A percentile compares a stretch with the other conserved stretches of the same genome.
These are phyloP conservation scores for Aspergillus fischeri DNA, from an alignment of 2,329 filamentous ascomycete genomes.

Conservation along the genomic window DNA sequence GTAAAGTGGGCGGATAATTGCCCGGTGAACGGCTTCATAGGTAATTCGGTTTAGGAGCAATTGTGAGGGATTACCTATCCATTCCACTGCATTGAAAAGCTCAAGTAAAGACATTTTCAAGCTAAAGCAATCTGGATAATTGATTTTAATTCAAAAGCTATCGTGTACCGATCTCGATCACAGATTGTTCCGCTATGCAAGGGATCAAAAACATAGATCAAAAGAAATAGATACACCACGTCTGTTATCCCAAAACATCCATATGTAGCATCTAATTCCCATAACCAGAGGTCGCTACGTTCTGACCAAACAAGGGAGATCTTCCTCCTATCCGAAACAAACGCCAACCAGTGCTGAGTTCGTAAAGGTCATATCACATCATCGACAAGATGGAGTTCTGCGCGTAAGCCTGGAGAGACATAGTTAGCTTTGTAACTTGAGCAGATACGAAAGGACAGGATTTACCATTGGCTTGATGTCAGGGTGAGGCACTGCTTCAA, in stretches of 20 bases:
- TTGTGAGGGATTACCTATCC: not conserved
- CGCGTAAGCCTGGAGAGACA: conserved; percentile 65
- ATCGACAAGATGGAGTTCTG: conserved; percentile 75
- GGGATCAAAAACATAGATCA: conserved; percentile 15
- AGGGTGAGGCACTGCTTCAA: conserved; percentile 94
- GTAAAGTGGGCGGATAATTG: not conserved
- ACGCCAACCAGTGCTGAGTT: conserved; percentile 23
- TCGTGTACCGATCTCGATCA: not conserved
- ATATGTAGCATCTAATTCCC: not conserved
- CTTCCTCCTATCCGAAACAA: conserved; percentile 20
- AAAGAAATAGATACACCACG: conserved; percentile 16
- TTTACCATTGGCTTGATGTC: conserved; percentile 84
- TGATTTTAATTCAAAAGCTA: not conserved
- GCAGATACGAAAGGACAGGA: not conserved
- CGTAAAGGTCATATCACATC: conserved; percentile 53
- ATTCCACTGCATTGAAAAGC: not conserved
- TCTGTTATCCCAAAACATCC: conserved; percentile 11
- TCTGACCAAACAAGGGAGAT: conserved; percentile 7
- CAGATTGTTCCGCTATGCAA: conserved; percentile 22
- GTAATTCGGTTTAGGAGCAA: not conserved
- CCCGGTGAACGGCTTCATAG: not conserved
- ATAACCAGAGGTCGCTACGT: not conserved
- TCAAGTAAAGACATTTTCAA: not conserved
- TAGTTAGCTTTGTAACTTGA: conserved; percentile 1
- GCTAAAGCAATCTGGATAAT: not conserved